Evolutionary conservation across 495 filamentous ascomycete species (phyloP).

Genomic region (Hypoxylon lenormandii): DNA sequence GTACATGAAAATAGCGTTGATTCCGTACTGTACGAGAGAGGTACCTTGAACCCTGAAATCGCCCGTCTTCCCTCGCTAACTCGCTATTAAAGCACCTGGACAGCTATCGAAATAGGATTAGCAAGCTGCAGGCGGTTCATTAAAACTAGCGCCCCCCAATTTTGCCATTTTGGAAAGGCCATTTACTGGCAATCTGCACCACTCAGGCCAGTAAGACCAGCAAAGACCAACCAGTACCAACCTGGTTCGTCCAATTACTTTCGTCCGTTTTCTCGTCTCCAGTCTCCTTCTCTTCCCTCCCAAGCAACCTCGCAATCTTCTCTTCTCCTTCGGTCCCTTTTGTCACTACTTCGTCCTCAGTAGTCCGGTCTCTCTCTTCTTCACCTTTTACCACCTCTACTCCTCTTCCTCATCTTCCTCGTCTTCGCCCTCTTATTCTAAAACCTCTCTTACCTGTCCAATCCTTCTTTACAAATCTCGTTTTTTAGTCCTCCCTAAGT

Average conservation of each 20-base stretch:
- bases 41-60: conserved; percentile 6
- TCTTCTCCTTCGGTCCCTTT: conserved; percentile 28
- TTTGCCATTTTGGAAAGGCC: conserved; percentile 28
- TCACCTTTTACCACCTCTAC: conserved; percentile 40
- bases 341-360: conserved; percentile 32
- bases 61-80: too few species aligned
- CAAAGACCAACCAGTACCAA: conserved; percentile 50
- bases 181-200: conserved; percentile 52
- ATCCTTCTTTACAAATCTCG: conserved; percentile 45
- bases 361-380: conserved; percentile 45
- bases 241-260: conserved; percentile 48
- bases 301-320: conserved; percentile 37
- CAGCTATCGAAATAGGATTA: conserved; percentile 40
- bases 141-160: conserved; percentile 49
- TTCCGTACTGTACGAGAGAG: conserved; percentile 7
- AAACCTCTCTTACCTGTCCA: conserved; percentile 54
- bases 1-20: conserved; percentile 13
- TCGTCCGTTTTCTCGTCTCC: conserved; percentile 50
- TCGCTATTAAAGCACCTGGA: too few species aligned
- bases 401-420: conserved; percentile 33
- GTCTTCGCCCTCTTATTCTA: conserved; percentile 46
- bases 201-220: too few species aligned
- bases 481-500: conserved; percentile 38
- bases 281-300: conserved; percentile 49
- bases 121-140: conserved; percentile 42